Conservation (phyloP, 441 rosid genomes). For the Eutrema salsugineum region DNA sequence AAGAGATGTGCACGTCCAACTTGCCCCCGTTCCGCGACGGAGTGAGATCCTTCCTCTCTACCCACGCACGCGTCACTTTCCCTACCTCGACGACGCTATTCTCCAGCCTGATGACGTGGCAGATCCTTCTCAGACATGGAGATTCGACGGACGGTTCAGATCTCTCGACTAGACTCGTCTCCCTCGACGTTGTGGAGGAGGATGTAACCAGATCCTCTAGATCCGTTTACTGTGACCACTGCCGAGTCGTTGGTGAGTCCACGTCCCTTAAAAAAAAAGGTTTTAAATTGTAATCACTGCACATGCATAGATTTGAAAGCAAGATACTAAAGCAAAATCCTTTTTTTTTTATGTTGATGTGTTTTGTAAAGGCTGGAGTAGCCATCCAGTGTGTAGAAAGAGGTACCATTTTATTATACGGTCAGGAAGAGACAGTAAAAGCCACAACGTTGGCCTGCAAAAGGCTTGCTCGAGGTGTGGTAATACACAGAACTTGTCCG, state of each 20-base stretch:
- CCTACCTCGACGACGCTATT: conserved; percentile 46
- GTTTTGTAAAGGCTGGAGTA: conserved; percentile 60
- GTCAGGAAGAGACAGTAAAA: conserved; percentile 22
- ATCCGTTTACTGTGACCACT: conserved; percentile 76
- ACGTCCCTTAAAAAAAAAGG: background rate
- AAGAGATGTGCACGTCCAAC: background rate
- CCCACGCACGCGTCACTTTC: conserved; percentile 41
- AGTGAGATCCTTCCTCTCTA: conserved; percentile 35
- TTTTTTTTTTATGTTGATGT: background rate
- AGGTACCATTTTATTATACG: conserved; percentile 69
- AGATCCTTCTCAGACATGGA: conserved; percentile 53
- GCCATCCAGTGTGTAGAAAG: conserved; percentile 66
- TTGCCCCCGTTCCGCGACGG: conserved; percentile 35
- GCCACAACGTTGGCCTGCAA: conserved; percentile 3
- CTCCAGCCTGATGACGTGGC: conserved; percentile 52
- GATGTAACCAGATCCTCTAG: conserved; percentile 59
- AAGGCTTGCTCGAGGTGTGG: conserved; percentile 43
- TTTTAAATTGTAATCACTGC: background rate
- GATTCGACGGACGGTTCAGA: conserved; percentile 38
- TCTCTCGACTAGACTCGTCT: conserved; percentile 34
- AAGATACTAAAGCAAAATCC: background rate
- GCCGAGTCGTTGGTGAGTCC: conserved; percentile 78
- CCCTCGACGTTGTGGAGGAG: conserved; percentile 63
- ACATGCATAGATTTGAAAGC: background rate
- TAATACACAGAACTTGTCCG: conserved; percentile 38